phyloP scores from a whole-genome alignment of 257 asterid genomes.

The Solanum gandarillasii region DNA sequence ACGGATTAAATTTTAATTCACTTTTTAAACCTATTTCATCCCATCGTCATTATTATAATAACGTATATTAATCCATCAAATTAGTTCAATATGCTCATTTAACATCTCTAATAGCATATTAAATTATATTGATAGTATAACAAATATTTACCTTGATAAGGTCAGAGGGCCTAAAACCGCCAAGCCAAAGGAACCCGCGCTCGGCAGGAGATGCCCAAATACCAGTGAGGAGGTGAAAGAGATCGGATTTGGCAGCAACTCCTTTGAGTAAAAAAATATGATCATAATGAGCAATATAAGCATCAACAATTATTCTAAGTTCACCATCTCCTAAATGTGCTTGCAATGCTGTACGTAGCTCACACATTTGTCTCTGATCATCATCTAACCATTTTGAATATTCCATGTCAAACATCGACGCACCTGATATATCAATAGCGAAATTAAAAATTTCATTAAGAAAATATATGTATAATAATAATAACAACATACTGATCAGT shows the following conservation, averaged over 20 bases:
- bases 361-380: conserved; percentile 68
- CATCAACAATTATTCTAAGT: conserved; percentile 58
- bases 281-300: conserved; percentile 67
- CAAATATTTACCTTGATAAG: conserved; percentile 45
- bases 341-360: conserved; percentile 75
- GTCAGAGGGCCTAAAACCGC: conserved; percentile 88
- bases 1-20: neutral
- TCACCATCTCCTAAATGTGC: conserved; percentile 67
- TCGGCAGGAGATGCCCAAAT: conserved; percentile 88
- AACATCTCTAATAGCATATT: neutral
- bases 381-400: conserved; percentile 90
- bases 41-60: neutral
- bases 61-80: neutral
- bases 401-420: conserved; percentile 85
- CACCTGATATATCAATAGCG: conserved; percentile 29
- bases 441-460: neutral
- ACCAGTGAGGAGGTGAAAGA: conserved; percentile 77
- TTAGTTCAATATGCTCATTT: neutral
- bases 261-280: conserved; percentile 68
- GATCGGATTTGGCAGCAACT: conserved; percentile 72
- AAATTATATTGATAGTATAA: neutral
- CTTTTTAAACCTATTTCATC: neutral
- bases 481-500: too few relatives aligned
- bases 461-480: too few relatives aligned
- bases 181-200: conserved; percentile 94